Base-by-base conservation (phyloP, 192 early-diverging fungal species). In the Coemansia guatemalensis region DNA sequence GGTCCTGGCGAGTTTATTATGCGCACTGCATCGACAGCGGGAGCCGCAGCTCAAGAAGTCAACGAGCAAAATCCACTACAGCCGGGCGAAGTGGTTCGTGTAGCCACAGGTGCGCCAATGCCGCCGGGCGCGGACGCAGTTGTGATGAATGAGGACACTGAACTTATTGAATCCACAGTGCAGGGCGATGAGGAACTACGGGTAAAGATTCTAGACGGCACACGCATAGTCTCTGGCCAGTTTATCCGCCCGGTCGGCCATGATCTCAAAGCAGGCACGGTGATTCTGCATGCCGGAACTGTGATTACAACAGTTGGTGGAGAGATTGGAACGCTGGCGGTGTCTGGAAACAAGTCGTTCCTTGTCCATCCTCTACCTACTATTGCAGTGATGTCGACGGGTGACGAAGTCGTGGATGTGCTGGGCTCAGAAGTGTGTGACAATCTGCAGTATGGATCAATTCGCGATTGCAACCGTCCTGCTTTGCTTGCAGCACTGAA, bases 101-200 rank as follows among this genome's bases (percentile, higher is more conserved):
- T 99, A 26, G 87, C 93, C 8, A 97, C 96, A 0, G 96, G 96
- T 12, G 96, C 92, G 0, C 85, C 90, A 27, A 60, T 99, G 5
- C 95, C 95, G 2, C 71, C 68, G 3, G 91, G 91, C 6, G 92
- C 96, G 0, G 86, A 86, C 33, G 94, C 93, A 9, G 90, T 99
- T n/a, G 89, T 97, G 14, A 99, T 99, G 96, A 89, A 97, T 18
- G 96, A 99, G 67, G 89, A 97, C 58, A 97, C 96, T 2, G 64
- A 75, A 51, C 74, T 99, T 6, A 64, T 89, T 17, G 35, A 30
- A 53, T 35, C 63, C n/a, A 29, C 23, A n/a, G 67, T 69, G 39
- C 64, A 75, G 0, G 83, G 81, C 1, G 86, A 84, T 12, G 82
- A 83, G 24, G 60, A 78, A 29, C 80, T 88, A 1, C 53, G 62